Evolutionary conservation across 73 alveolate genomes (phyloP).

Genomic region (Paramecium bursaria): DNA sequence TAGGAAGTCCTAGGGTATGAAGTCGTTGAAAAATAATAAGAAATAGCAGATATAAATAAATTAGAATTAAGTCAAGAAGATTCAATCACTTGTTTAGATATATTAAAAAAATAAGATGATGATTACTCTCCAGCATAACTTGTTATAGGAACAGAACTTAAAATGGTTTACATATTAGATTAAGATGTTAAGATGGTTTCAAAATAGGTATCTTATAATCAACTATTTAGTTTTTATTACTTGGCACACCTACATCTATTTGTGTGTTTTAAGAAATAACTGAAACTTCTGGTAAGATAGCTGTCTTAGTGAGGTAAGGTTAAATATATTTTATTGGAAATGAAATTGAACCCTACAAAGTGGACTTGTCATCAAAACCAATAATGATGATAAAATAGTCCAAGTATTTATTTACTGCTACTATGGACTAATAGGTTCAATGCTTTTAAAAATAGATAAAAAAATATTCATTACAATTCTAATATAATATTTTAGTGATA

Average conservation of each 20-base stretch:
- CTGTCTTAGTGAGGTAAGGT: constrained; percentile 32
- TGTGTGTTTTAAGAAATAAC: constrained; percentile 2
- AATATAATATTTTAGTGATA: constrained; percentile 11
- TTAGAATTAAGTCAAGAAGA: neutral
- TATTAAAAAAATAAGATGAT: constrained; percentile 20
- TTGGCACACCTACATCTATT: constrained; percentile 42
- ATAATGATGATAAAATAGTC: constrained; percentile 4
- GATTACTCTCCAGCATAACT: constrained; percentile 7
- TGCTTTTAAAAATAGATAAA: neutral
- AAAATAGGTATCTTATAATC: neutral
- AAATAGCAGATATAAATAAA: constrained; percentile 1
- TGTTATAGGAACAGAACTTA: constrained; percentile 40
- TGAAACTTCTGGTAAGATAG: constrained; percentile 26
- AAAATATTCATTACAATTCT: neutral
- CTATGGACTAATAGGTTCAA: constrained; percentile 40
- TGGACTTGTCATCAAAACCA: constrained; percentile 51
- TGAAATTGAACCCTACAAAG: neutral
- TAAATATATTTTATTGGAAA: constrained; percentile 8
- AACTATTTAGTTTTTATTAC: constrained; percentile 23
- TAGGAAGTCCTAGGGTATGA: constrained; percentile 1
- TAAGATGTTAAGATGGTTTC: constrained; percentile 1
- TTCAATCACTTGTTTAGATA: constrained; percentile 38
- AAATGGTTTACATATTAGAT: constrained; percentile 1
- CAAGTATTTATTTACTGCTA: constrained; percentile 2
- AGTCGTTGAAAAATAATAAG: neutral